phyloP scores from a whole-genome alignment of 257 asterid species.

The Nicotiana paniculata region DNA sequence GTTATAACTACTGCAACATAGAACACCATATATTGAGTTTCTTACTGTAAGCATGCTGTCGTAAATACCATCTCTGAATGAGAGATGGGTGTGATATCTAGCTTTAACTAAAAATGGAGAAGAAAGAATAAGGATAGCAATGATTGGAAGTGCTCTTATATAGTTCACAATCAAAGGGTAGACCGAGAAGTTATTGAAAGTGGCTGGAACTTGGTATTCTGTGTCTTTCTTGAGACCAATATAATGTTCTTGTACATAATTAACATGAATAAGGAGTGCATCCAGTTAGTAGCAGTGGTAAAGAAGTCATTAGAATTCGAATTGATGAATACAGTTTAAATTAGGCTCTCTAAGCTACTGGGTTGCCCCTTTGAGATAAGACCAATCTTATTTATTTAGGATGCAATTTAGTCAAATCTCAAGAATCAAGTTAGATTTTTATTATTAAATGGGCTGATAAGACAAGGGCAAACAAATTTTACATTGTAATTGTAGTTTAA shows the following conservation, averaged over 20 bases:
- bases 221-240: not conserved
- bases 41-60: not conserved
- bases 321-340: too few species aligned
- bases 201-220: not conserved
- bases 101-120: not conserved
- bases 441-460: too few species aligned
- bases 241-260: too few species aligned
- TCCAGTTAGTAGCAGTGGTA: too few species aligned
- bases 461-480: not conserved
- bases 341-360: too few species aligned
- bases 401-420: too few species aligned
- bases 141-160: not conserved
- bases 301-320: too few species aligned
- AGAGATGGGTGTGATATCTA: not conserved
- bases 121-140: too few species aligned
- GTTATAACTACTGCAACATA: not conserved
- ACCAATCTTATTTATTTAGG: too few species aligned
- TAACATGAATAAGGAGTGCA: not conserved
- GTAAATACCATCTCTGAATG: not conserved
- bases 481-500: not conserved
- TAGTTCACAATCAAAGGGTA: not conserved
- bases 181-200: not conserved
- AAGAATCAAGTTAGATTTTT: too few species aligned
- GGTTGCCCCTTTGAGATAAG: too few species aligned
- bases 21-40: not conserved